A percentile compares a stretch with the other conserved stretches of the same genome.
phyloP scores from a whole-genome alignment of 257 asterid species.

The Scutellaria barbata region DNA sequence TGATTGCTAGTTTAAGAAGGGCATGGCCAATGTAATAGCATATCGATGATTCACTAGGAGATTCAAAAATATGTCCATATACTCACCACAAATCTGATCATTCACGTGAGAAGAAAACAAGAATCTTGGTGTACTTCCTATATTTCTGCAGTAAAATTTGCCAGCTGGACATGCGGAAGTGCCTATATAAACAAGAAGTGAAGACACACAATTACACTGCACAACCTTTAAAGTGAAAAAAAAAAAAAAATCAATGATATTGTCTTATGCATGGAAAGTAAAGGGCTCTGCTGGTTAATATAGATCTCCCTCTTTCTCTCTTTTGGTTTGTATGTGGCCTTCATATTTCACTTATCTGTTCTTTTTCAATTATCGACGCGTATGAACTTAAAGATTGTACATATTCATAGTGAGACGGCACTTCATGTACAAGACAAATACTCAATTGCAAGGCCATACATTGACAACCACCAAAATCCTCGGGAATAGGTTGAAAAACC shows the following conservation, averaged over 20 bases:
- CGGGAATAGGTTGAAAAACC: too few species aligned
- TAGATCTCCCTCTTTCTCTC: neutral
- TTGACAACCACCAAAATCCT: too few species aligned
- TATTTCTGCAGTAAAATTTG: constrained; percentile 84
- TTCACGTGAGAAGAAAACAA: constrained; percentile 86
- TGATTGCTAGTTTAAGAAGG: constrained; percentile 15
- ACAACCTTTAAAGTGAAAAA: constrained; percentile 4
- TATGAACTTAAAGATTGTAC: neutral
- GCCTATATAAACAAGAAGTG: constrained; percentile 51
- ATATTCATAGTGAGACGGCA: too few species aligned
- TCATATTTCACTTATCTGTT: neutral
- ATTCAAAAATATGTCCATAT: constrained; percentile 22
- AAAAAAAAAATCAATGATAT: constrained; percentile 11
- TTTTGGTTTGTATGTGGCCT: neutral
- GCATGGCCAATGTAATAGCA: neutral
- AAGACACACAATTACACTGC: constrained; percentile 17
- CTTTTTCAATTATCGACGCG: neutral
- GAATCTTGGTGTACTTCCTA: constrained; percentile 82
- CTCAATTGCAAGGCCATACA: too few species aligned
- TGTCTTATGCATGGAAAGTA: neutral
- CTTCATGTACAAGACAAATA: too few species aligned
- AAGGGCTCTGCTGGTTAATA: neutral
- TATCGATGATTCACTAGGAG: constrained; percentile 3
- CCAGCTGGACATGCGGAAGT: constrained; percentile 94
- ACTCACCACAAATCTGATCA: constrained; percentile 86